Conservation (phyloP, 176 grass and related monocot genomes). For the Hordeum marinum region DNA sequence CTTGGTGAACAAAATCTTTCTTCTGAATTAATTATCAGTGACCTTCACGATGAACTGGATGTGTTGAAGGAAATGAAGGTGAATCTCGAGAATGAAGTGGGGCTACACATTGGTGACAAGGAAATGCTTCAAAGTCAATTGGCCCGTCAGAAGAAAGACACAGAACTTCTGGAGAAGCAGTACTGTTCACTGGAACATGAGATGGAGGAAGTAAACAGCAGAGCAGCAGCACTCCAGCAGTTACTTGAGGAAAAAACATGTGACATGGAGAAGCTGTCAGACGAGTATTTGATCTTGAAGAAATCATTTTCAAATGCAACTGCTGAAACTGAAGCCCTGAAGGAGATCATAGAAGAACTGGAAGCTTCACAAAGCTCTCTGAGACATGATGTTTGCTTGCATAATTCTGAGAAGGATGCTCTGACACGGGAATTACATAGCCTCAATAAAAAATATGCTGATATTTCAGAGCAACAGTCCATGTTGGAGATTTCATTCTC, state of each 20-base stretch:
- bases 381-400: slow-evolving; percentile 32
- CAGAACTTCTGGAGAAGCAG: slow-evolving; percentile 34
- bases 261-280: slow-evolving; percentile 35
- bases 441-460: slow-evolving; percentile 19
- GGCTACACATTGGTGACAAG: slow-evolving; percentile 46
- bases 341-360: slow-evolving; percentile 34
- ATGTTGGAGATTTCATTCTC: slow-evolving; percentile 34
- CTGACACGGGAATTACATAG: slow-evolving; percentile 39
- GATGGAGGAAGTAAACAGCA: slow-evolving; percentile 11
- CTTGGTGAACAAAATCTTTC: slow-evolving; percentile 28
- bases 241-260: slow-evolving; percentile 30
- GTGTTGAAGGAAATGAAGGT: slow-evolving; percentile 43
- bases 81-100: slow-evolving; percentile 38
- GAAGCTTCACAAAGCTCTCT: slow-evolving; percentile 48
- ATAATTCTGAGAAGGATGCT: slow-evolving; percentile 39
- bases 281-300: slow-evolving; percentile 49
- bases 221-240: slow-evolving; percentile 13
- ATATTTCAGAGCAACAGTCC: slow-evolving; percentile 22
- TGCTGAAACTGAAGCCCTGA: slow-evolving; percentile 38
- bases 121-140: slow-evolving; percentile 42
- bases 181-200: slow-evolving; percentile 35
- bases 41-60: slow-evolving; percentile 27
- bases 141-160: slow-evolving; percentile 37
- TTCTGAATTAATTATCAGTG: slow-evolving; percentile 28
- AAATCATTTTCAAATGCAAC: slow-evolving; percentile 38